Evolutionary conservation across 768 basidiomycete species (phyloP).

Genomic region (Boletus rufocinnamomeus): DNA sequence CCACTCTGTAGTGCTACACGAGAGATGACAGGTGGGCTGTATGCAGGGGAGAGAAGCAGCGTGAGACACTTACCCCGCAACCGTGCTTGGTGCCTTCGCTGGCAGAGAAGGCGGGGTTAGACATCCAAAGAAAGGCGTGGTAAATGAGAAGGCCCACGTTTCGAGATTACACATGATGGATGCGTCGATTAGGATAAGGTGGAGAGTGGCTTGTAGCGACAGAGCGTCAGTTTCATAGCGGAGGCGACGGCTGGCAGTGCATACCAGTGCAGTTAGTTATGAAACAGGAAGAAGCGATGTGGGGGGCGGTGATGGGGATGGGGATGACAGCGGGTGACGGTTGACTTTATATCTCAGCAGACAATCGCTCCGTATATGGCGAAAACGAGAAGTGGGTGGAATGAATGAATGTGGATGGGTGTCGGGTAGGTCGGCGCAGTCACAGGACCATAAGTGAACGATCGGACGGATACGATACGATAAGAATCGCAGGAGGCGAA

Average conservation of each 20-base stretch:
- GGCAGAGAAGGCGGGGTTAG: conserved; percentile 32
- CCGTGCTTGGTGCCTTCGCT: conserved; percentile 77
- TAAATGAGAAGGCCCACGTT: conserved; percentile 43
- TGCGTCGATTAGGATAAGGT: conserved; percentile 12
- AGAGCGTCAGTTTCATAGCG: conserved; percentile 6
- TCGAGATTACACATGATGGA: conserved; percentile 55
- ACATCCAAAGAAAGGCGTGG: conserved; percentile 17
- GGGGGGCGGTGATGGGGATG: conserved; percentile 12
- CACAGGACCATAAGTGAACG: conserved; percentile 34
- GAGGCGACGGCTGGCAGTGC: conserved; percentile 10
- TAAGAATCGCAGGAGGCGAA: conserved; percentile 24
- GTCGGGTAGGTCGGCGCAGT: conserved; percentile 20
- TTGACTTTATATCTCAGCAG: conserved; percentile 36
- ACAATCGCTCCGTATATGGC: conserved; percentile 19
- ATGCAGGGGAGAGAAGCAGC: conserved; percentile 7
- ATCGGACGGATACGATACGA: conserved; percentile 36
- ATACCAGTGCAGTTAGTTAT: conserved; percentile 17
- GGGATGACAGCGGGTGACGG: conserved; percentile 16
- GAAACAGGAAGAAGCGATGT: conserved; percentile 14
- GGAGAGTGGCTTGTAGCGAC: conserved; percentile 8
- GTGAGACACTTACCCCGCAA: conserved; percentile 54
- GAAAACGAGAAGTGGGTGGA: conserved; percentile 16
- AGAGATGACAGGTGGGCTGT: conserved; percentile 13
- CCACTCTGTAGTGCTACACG: conserved; percentile 66
- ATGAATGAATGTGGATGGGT: conserved; percentile 17